Evolutionary conservation across 148 eudicot species (phyloP), one percentile per base, ranked within the genome.

Genomic region (Amaranthus cruentus): DNA sequence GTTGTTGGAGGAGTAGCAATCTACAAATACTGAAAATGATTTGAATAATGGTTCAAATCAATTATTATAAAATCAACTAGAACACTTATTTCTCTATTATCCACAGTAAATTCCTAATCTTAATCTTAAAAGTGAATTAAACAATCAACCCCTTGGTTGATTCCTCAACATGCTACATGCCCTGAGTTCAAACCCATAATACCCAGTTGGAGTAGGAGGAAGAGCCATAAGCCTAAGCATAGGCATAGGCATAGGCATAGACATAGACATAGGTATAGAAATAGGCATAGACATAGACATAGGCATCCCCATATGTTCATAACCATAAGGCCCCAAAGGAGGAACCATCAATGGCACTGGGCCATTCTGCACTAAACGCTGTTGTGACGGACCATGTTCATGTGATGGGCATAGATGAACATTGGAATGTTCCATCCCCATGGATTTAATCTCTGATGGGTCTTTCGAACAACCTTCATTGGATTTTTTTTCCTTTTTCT

Each of bases 181-280:
- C 55, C 77, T 76, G 18, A 79, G 75, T 59, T 78, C 84, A 4
- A 78, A 57, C 52, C 81, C 84, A 56, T 77, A 74, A 68, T 80
- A 83, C 4, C 79, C 83, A n/a, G 70, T 51, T n/a, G 71, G 62
- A 8, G 53, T 61, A 55, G 80, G 62, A 51, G 4, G 18, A 18
- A 18, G 18, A 18, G 18, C 18, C 18, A 18, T 18, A 18, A 0
- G 18, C 18, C 18, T 18, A 18, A 18, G 18, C 18, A 18, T 18
- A 18, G 18, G 18, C 18, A 18, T 18, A 18, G 18, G 18, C 18
- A 18, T 18, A 18, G 18, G 18, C 18, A 18, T 18, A 18, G 18
- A 18, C 18, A 18, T 18, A 18, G 18, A 18, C 18, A 18, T 18
- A 18, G 18, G 18, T 18, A 18, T 59, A 13, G 75, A 75, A 44